Percentiles rank a stretch among this genome's conserved stretches.
These are phyloP conservation scores for Solanum tarijense DNA, from an alignment of 257 asterid genomes.

Conservation along the genomic window DNA sequence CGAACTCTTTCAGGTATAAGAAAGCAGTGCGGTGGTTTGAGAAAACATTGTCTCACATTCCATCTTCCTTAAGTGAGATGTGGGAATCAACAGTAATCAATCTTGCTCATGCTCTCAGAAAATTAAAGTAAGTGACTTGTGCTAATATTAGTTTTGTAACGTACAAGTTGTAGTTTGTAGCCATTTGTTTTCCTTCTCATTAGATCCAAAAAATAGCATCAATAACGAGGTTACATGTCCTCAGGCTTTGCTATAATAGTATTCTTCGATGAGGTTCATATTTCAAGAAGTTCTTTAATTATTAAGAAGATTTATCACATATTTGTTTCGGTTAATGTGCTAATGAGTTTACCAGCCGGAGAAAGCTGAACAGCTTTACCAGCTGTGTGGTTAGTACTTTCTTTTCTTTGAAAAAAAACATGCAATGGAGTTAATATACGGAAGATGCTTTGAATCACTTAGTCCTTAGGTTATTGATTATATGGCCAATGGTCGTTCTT, in stretches of 20 bases:
- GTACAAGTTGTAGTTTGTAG: background rate
- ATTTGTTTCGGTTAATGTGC: background rate
- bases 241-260: background rate
- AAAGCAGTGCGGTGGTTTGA: conserved; percentile 91
- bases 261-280: background rate
- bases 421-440: background rate
- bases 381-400: background rate
- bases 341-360: background rate
- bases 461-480: background rate
- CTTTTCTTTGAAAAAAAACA: background rate
- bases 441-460: background rate
- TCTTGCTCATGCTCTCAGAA: conserved; percentile 93
- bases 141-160: background rate
- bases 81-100: conserved; percentile 98
- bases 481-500: background rate
- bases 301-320: background rate
- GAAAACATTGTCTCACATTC: conserved; percentile 68
- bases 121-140: conserved; percentile 46
- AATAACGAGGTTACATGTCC: background rate
- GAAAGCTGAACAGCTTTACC: background rate
- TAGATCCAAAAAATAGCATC: background rate
- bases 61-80: conserved; percentile 79
- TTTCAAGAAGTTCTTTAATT: background rate
- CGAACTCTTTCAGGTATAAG: conserved; percentile 48
- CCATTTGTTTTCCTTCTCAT: background rate